A percentile compares a stretch with the other conserved stretches of the same genome.
Conservation (phyloP, 768 basidiomycete species). For the Pholiota conissans region DNA sequence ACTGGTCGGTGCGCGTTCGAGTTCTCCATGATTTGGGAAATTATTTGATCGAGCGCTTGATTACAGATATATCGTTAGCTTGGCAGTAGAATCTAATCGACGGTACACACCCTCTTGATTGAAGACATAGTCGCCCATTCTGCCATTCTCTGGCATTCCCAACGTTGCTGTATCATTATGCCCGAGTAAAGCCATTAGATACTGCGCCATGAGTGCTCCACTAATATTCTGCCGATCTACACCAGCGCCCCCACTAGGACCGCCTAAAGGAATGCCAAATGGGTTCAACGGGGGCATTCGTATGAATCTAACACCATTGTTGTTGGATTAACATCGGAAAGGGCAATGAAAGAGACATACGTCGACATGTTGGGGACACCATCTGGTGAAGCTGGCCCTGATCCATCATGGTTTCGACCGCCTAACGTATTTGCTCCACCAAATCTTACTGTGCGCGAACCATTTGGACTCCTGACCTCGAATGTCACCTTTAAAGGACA, state of each 20-base stretch:
- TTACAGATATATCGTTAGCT: not conserved
- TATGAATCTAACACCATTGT: too few relatives aligned
- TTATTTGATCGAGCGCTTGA: slow-evolving; percentile 78
- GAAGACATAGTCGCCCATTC: slow-evolving; percentile 91
- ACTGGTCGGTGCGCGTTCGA: slow-evolving; percentile 74
- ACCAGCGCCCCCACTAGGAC: slow-evolving; percentile 21
- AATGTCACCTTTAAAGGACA: slow-evolving; percentile 25
- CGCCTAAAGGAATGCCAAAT: slow-evolving; percentile 24
- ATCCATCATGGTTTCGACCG: slow-evolving; percentile 5
- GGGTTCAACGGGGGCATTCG: too few relatives aligned
- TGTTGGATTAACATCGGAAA: not conserved
- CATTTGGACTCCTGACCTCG: slow-evolving; percentile 26
- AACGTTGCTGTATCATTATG: slow-evolving; percentile 49
- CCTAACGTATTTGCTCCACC: slow-evolving; percentile 26
- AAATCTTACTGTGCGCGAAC: slow-evolving; percentile 24
- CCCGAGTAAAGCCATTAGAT: slow-evolving; percentile 63
- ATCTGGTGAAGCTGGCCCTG: slow-evolving; percentile 18
- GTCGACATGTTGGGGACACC: slow-evolving; percentile 51
- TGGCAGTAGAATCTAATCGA: not conserved
- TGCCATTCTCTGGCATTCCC: slow-evolving; percentile 48
- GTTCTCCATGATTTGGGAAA: slow-evolving; percentile 86
- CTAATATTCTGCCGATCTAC: slow-evolving; percentile 42
- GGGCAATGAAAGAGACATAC: slow-evolving; percentile 32
- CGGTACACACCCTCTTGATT: slow-evolving; percentile 75
- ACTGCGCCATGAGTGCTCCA: slow-evolving; percentile 70